phyloP scores from a whole-genome alignment of 192 early-diverging fungal genomes.

The Coemansia sp. region DNA sequence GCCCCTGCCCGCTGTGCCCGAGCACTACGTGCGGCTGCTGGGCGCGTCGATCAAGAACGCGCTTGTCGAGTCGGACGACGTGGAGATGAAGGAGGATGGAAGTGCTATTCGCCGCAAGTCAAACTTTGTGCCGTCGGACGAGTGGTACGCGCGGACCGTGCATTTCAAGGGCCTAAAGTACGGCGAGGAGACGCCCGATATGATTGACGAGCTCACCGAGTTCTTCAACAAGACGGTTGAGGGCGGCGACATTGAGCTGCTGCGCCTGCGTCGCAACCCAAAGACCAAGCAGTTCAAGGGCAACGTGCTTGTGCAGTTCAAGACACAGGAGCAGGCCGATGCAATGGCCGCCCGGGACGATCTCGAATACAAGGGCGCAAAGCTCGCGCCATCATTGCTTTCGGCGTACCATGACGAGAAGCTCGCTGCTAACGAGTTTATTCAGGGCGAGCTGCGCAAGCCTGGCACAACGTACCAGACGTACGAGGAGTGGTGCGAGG shows the following conservation, averaged over 20 bases:
- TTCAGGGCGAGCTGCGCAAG: slow-evolving; percentile 51
- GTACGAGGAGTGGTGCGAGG: slow-evolving; percentile 45
- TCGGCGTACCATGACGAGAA: slow-evolving; percentile 53
- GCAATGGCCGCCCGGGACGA: slow-evolving; percentile 18
- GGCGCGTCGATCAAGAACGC: slow-evolving; percentile 17
- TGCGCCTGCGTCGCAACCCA: slow-evolving; percentile 53
- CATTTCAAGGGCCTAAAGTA: slow-evolving; percentile 51
- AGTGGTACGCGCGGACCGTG: slow-evolving; percentile 48
- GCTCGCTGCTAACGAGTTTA: slow-evolving; percentile 38
- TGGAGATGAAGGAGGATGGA: slow-evolving; percentile 43
- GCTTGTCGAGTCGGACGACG: slow-evolving; percentile 16
- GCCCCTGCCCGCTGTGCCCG: slow-evolving; percentile 11
- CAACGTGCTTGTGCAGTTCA: slow-evolving; percentile 46
- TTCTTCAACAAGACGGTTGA: slow-evolving; percentile 18
- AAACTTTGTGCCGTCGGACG: slow-evolving; percentile 27
- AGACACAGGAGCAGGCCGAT: slow-evolving; percentile 34
- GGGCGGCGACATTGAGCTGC: slow-evolving; percentile 19
- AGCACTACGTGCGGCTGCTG: slow-evolving; percentile 22
- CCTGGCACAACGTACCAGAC: slow-evolving; percentile 39
- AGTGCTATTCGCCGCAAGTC: slow-evolving; percentile 41
- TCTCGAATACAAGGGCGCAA: slow-evolving; percentile 23
- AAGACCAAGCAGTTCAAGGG: slow-evolving; percentile 54
- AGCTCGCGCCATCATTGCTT: slow-evolving; percentile 30
- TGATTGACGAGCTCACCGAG: slow-evolving; percentile 39
- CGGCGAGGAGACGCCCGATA: slow-evolving; percentile 21